Evolutionary conservation across 805 yeast genomes (phyloP).

Genomic region (Yamadazyma laniorum): DNA sequence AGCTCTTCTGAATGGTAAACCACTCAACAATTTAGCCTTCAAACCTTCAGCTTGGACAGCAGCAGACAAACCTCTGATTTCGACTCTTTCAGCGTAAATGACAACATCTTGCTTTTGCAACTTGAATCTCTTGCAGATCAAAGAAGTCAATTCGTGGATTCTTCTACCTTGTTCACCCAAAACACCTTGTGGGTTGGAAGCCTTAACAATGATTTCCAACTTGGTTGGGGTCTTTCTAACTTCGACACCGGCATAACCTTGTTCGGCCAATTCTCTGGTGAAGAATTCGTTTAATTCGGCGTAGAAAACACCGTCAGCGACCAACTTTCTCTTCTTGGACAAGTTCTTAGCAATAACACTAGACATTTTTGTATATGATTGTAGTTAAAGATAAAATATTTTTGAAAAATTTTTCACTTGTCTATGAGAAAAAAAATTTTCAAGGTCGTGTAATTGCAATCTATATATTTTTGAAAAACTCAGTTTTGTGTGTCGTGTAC

Average conservation of each 20-base stretch:
- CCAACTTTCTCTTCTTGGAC: conserved; percentile 98
- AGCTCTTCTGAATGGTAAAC: conserved; percentile 99
- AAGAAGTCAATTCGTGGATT: conserved; percentile 96
- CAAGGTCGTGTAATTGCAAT: conserved; percentile 2
- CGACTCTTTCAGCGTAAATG: conserved; percentile 98
- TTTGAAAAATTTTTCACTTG: conserved; percentile 7
- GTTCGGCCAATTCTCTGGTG: conserved; percentile 99
- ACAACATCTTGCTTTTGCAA: conserved; percentile 89
- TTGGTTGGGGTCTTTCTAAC: conserved; percentile 97
- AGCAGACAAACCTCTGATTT: conserved; percentile 99
- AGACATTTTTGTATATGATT: conserved; percentile 22
- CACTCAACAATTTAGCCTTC: conserved; percentile 95
- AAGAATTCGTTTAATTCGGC: conserved; percentile 99
- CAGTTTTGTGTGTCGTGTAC: too few relatives aligned
- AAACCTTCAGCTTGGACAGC: conserved; percentile 99
- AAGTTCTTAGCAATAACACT: conserved; percentile 55
- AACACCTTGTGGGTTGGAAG: conserved; percentile 97
- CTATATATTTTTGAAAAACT: too few relatives aligned
- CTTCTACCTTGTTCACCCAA: conserved; percentile 99
- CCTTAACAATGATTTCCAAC: conserved; percentile 98
- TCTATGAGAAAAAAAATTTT: not conserved
- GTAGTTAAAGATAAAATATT: conserved; percentile 9
- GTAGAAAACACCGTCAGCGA: conserved; percentile 99
- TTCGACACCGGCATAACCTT: conserved; percentile 99
- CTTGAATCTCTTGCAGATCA: conserved; percentile 98